Conservation (phyloP, 257 asterid genomes). For the Nicotiana tabacum region DNA sequence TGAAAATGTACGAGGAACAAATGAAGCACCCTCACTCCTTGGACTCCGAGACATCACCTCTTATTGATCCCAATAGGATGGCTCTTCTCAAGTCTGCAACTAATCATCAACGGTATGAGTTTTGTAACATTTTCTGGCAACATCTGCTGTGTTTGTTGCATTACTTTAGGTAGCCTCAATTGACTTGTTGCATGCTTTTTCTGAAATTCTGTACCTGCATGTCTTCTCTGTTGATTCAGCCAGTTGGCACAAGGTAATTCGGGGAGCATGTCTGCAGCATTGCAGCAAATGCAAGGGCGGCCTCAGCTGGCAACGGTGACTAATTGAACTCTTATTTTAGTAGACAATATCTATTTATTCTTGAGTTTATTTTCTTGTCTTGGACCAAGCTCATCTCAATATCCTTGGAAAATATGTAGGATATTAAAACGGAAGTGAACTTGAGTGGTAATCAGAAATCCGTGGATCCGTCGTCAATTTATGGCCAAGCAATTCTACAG, state of each 20-base stretch:
- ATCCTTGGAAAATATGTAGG: slow-evolving; percentile 39
- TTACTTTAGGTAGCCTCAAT: background rate
- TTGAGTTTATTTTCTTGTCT: background rate
- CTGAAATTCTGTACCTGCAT: background rate
- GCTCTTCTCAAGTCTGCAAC: slow-evolving; percentile 91
- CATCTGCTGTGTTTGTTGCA: background rate
- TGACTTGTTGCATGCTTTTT: background rate
- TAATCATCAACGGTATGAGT: slow-evolving; percentile 79
- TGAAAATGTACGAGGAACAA: slow-evolving; percentile 96
- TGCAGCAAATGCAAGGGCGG: slow-evolving; percentile 98
- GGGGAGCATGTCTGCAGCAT: slow-evolving; percentile 82
- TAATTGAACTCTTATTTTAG: slow-evolving; percentile 4
- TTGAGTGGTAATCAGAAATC: slow-evolving; percentile 71
- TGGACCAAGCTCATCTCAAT: slow-evolving; percentile 19
- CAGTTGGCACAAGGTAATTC: slow-evolving; percentile 87
- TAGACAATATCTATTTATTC: background rate
- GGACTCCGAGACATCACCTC: slow-evolving; percentile 86
- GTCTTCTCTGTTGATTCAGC: slow-evolving; percentile 46
- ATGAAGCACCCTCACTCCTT: slow-evolving; percentile 86
- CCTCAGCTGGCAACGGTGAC: slow-evolving; percentile 73
- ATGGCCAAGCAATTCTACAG: slow-evolving; percentile 92
- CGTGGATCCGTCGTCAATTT: slow-evolving; percentile 87
- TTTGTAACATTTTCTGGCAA: slow-evolving; percentile 11
- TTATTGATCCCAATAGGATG: slow-evolving; percentile 89
- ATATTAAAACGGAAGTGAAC: slow-evolving; percentile 68